Conservation (phyloP, 768 basidiomycete genomes). For the Kwoniella bestiolae region DNA sequence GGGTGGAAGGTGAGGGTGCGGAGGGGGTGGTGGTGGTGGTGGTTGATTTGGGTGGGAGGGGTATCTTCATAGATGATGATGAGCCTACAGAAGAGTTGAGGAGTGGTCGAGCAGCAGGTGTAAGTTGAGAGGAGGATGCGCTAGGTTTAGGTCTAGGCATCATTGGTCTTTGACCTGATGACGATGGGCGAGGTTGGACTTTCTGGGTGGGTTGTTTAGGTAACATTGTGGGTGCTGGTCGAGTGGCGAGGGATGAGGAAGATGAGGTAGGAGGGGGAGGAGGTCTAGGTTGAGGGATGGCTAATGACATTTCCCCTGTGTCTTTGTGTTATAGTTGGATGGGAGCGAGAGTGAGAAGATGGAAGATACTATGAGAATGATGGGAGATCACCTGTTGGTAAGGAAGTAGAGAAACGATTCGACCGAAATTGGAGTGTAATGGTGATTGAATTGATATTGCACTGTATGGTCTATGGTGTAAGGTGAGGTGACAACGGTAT, state of each 20-base stretch:
- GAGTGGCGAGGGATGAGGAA: constrained; percentile 18
- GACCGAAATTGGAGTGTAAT: too few species aligned
- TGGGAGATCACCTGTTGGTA: too few species aligned
- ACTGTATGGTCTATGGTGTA: too few species aligned
- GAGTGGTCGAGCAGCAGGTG: constrained; percentile 1
- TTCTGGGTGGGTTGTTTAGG: constrained; percentile 14
- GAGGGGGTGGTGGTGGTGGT: not conserved
- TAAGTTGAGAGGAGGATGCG: constrained; percentile 3
- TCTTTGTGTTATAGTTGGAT: not conserved
- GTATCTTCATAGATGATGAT: not conserved
- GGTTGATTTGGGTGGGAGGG: not conserved
- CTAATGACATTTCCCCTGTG: constrained; percentile 21
- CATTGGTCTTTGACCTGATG: constrained; percentile 18
- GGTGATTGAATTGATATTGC: too few species aligned
- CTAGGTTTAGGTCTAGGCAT: constrained; percentile 1
- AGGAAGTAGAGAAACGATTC: not conserved
- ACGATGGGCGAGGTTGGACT: constrained; percentile 22
- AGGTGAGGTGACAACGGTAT: too few species aligned
- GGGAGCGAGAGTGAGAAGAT: too few species aligned
- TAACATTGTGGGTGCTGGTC: constrained; percentile 25
- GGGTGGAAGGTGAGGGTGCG: constrained; percentile 9
- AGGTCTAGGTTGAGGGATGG: constrained; percentile 16
- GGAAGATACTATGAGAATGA: too few species aligned
- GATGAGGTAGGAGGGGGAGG: constrained; percentile 3
- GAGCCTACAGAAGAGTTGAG: not conserved